Conservation (phyloP, 805 yeast genomes). For the Torulaspora indica region DNA sequence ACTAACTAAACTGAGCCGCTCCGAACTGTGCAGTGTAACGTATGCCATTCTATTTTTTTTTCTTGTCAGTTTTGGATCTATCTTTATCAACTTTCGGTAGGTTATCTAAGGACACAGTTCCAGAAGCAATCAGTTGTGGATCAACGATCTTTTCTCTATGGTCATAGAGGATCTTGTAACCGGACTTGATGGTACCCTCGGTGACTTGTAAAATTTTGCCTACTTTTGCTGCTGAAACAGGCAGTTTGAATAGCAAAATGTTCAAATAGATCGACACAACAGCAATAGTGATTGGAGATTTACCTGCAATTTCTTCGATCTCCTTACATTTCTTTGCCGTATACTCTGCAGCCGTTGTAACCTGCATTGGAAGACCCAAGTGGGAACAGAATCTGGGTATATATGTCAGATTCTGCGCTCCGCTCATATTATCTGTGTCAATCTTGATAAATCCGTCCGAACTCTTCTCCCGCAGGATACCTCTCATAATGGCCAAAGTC, state of each 20-base stretch:
- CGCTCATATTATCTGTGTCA: conserved; percentile 46
- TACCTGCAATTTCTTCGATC: conserved; percentile 89
- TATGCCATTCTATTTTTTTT: conserved; percentile 9
- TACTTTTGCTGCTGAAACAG: conserved; percentile 69
- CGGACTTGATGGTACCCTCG: conserved; percentile 94
- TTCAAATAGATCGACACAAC: conserved; percentile 97
- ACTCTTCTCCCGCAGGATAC: conserved; percentile 47
- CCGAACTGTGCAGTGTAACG: background rate
- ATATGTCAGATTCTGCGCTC: conserved; percentile 91
- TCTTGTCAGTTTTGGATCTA: conserved; percentile 22
- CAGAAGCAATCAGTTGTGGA: conserved; percentile 32
- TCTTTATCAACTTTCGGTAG: conserved; percentile 34
- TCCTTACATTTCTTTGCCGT: conserved; percentile 88
- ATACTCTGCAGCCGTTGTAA: conserved; percentile 87
- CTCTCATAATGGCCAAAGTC: conserved; percentile 80
- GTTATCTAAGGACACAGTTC: conserved; percentile 30
- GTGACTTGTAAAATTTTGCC: conserved; percentile 93
- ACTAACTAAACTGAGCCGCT: background rate
- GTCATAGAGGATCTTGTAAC: conserved; percentile 76
- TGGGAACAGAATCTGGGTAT: conserved; percentile 95
- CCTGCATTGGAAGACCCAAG: conserved; percentile 76
- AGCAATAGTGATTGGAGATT: conserved; percentile 95
- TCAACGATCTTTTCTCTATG: conserved; percentile 60
- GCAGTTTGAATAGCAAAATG: conserved; percentile 77
- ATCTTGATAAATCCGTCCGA: conserved; percentile 37